phyloP scores from a whole-genome alignment of 73 alveolate species.

The Breviolum minutum region DNA sequence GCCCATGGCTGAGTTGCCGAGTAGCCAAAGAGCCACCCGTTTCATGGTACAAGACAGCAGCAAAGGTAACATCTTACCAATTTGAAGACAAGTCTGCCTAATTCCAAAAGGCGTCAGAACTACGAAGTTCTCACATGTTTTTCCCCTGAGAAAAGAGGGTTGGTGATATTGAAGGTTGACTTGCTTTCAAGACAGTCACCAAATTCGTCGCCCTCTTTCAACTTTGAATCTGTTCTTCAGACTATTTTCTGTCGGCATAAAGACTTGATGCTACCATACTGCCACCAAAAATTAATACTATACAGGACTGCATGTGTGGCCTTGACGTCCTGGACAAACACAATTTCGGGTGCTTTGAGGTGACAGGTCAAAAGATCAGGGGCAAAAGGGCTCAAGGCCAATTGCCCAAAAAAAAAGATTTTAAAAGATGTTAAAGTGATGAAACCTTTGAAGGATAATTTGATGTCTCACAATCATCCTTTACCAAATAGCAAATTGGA shows the following conservation, averaged over 20 bases:
- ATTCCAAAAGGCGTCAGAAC: too few species aligned
- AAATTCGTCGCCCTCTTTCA: not conserved
- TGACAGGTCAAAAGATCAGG: too few species aligned
- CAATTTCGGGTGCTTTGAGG: too few species aligned
- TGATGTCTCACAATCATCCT: not conserved
- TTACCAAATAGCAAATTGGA: not conserved
- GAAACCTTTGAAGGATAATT: too few species aligned
- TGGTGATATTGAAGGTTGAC: not conserved
- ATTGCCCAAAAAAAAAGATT: too few species aligned
- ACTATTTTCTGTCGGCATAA: not conserved
- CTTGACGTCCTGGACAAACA: too few species aligned
- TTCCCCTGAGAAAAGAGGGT: too few species aligned
- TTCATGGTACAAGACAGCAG: not conserved
- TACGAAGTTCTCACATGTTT: too few species aligned
- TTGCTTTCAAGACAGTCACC: not conserved
- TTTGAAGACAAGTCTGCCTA: too few species aligned
- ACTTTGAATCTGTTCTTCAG: not conserved
- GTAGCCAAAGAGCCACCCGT: slow-evolving; percentile 3
- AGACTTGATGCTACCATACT: not conserved
- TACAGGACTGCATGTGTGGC: not conserved
- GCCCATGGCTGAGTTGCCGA: too few species aligned
- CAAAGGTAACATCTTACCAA: not conserved
- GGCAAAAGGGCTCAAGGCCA: too few species aligned
- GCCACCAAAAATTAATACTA: slow-evolving; percentile 35
- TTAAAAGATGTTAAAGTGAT: too few species aligned